Evolutionary conservation across 2,329 filamentous ascomycete species (phyloP).

Genomic region (Diaporthe sp.): DNA sequence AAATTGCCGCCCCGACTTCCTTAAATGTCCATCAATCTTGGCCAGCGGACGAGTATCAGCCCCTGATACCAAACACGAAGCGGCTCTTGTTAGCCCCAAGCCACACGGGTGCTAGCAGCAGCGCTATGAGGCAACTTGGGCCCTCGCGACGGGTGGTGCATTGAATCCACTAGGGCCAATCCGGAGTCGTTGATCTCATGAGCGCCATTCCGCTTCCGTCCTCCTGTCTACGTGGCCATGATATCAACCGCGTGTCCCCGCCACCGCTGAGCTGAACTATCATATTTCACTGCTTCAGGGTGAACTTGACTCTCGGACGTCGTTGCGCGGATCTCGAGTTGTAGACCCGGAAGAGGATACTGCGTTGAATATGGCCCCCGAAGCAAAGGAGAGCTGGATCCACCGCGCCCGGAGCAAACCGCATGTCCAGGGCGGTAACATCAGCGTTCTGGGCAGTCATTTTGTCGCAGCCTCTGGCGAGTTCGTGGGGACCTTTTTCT

Average conservation of each 20-base stretch:
- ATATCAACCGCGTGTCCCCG: not conserved
- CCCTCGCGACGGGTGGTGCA: not conserved
- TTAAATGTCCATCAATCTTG: not conserved
- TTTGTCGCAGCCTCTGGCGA: not conserved
- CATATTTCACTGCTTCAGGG: not conserved
- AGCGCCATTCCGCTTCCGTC: not conserved
- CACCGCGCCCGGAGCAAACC: not conserved
- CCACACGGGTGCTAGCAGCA: not conserved
- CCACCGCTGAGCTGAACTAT: too few relatives aligned
- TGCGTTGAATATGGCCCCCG: not conserved
- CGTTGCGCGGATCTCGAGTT: not conserved
- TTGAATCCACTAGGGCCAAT: conserved; percentile 3
- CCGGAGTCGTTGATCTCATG: conserved; percentile 20
- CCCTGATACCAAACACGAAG: not conserved
- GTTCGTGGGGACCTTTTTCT: conserved; percentile 4
- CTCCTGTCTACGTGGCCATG: not conserved
- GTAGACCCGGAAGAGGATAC: not conserved
- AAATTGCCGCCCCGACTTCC: not conserved
- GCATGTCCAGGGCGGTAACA: not conserved
- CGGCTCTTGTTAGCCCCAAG: not conserved
- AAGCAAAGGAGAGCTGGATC: not conserved
- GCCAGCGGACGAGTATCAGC: not conserved
- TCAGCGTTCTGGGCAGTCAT: not conserved
- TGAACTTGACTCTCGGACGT: not conserved
- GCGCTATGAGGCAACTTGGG: not conserved